phyloP scores from a whole-genome alignment of 2,329 filamentous ascomycete species.

The Aspergillus sp. region DNA sequence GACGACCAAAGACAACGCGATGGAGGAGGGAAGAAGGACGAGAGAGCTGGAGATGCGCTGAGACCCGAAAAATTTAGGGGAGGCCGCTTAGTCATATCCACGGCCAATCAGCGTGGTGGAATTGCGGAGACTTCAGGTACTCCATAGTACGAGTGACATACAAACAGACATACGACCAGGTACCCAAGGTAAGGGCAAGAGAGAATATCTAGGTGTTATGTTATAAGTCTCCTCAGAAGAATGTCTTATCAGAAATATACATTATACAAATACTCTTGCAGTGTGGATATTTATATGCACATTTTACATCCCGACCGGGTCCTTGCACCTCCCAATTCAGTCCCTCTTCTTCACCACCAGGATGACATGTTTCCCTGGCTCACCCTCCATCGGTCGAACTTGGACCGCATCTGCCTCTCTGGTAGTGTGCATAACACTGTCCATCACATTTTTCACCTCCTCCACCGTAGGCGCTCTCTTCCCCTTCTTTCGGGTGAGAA shows the following conservation, averaged over 20 bases:
- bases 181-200: background rate
- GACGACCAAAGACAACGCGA: slow-evolving; percentile 28
- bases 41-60: slow-evolving; percentile 11
- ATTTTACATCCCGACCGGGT: background rate
- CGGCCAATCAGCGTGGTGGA: slow-evolving; percentile 30
- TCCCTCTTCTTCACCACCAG: slow-evolving; percentile 37
- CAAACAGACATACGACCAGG: background rate
- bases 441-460: slow-evolving; percentile 61
- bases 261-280: background rate
- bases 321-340: background rate
- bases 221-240: too few species aligned
- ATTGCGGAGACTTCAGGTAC: slow-evolving; percentile 28
- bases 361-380: slow-evolving; percentile 37
- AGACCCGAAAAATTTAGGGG: slow-evolving; percentile 35
- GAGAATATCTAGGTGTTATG: too few species aligned
- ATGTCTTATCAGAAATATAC: background rate
- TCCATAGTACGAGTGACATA: background rate
- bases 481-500: slow-evolving; percentile 66
- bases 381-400: slow-evolving; percentile 42
- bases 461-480: slow-evolving; percentile 59
- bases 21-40: slow-evolving; percentile 25
- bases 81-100: slow-evolving; percentile 36
- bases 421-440: slow-evolving; percentile 47
- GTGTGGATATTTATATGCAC: background rate
- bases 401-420: slow-evolving; percentile 43